A percentile compares a stretch with the other conserved stretches of the same genome.
These are phyloP conservation scores for Claviceps sp. DNA, from an alignment of 2,329 filamentous ascomycete species.

Conservation along the genomic window DNA sequence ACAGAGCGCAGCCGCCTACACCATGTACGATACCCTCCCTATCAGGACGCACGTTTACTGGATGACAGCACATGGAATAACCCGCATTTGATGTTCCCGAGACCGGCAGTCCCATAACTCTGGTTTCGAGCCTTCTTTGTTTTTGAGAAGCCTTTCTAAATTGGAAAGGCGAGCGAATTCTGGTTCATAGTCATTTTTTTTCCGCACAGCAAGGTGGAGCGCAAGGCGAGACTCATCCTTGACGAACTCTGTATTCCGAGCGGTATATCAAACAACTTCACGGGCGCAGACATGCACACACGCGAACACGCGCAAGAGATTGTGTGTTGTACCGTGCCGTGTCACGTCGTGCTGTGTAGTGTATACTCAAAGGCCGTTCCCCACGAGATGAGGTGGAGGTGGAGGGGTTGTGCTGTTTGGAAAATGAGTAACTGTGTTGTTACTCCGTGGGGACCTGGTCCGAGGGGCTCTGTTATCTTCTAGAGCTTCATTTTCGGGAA, in stretches of 20 bases:
- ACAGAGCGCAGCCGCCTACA: not conserved
- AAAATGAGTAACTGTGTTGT: too few relatives aligned
- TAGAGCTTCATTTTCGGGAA: too few relatives aligned
- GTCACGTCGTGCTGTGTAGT: too few relatives aligned
- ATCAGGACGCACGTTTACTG: not conserved
- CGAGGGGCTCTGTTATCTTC: too few relatives aligned
- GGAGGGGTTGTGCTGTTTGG: too few relatives aligned
- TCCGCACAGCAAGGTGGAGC: constrained; percentile 64
- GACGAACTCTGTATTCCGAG: constrained; percentile 62
- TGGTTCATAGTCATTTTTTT: constrained; percentile 18
- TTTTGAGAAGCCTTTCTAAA: not conserved
- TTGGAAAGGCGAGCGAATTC: not conserved
- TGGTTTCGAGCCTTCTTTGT: not conserved
- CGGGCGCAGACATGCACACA: too few relatives aligned
- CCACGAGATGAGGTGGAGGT: too few relatives aligned
- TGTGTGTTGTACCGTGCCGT: not conserved
- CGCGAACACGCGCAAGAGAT: not conserved
- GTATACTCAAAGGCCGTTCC: too few relatives aligned
- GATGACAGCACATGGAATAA: not conserved
- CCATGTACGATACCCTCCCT: constrained; percentile 7
- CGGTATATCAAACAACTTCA: constrained; percentile 40
- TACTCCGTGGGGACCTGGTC: too few relatives aligned
- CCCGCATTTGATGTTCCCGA: not conserved
- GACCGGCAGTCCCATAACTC: not conserved
- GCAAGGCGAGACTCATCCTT: constrained; percentile 65